Evolutionary conservation across 306 rosid species (phyloP).

Genomic region (Prunus dulcis): DNA sequence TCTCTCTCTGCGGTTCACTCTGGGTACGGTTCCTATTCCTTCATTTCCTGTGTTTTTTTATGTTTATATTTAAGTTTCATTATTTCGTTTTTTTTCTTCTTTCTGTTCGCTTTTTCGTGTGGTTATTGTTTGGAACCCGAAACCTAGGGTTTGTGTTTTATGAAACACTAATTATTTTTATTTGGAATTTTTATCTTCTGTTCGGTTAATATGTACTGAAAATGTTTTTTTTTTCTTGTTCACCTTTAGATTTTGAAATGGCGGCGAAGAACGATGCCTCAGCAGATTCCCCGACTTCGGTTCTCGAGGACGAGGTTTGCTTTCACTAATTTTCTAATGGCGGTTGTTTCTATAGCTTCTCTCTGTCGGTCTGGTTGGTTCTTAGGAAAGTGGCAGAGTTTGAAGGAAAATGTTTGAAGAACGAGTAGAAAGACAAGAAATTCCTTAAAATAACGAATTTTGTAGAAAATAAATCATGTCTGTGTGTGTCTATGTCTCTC

Average conservation of each 20-base stretch:
- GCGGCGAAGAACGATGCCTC: constrained; percentile 37
- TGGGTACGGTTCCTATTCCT: neutral
- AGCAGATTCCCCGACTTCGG: constrained; percentile 79
- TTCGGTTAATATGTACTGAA: neutral
- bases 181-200: neutral
- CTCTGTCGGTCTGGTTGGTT: neutral
- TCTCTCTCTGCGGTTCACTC: constrained; percentile 12
- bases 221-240: neutral
- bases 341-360: neutral
- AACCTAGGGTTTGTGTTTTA: constrained; percentile 10
- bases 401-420: neutral
- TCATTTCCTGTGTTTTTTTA: neutral
- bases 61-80: neutral
- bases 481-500: neutral
- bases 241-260: constrained; percentile 50
- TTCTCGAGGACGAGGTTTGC: constrained; percentile 74
- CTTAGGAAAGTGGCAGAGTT: neutral
- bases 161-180: neutral
- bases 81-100: neutral
- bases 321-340: neutral
- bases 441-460: neutral
- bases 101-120: neutral
- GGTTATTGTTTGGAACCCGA: neutral
- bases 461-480: neutral
- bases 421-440: neutral